Base-by-base conservation (phyloP, 306 rosid species). In the Lathyrus oleraceus region DNA sequence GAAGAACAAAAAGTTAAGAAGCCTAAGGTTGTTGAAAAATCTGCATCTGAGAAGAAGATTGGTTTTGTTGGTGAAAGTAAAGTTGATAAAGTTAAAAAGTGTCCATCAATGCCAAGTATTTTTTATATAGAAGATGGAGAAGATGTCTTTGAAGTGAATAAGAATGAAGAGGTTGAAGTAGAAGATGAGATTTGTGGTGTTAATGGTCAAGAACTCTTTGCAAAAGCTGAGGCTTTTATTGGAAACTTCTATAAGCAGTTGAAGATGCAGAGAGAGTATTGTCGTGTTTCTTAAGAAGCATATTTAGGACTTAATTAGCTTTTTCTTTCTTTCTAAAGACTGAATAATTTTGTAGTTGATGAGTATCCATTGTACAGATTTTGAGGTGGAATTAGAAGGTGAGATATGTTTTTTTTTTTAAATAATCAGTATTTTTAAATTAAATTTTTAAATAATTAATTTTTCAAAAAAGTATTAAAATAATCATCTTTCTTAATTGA, bases 221-320 rank as follows among this genome's bases (percentile, higher is more conserved):
- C 85, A 15, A 85, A 89, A 83, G 95, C 98, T 58, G 96, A 89
- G 77, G 81, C 80, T 14, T 92, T 92, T 53, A 92, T 89, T 61
- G 90, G 95, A 52, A 87, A 87, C 69, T 92, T 92, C 73, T 89
- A 87, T 61, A 86, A 77, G 64, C 96, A 92, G 77, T 57, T 89
- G 81, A 81, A 86, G 92, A 92, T 85, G 91, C 96, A 88, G 75
- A 85, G 88, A 71, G 89, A 91, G 15, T 82, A 85, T 38, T 4
- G 28, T 25, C 82, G 80, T 89, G 66, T 67, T 67, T 83, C 81
- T 73, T 82, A 82, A 36, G 61, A 78, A 78, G 62, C 81, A 70
- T 82, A 81, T 43, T 36, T 76, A 61, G 51, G 28, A 40, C 27
- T 48, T 9, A 44, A 65, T 10, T 43, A n/a, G n/a, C n/a, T 43